Evolutionary conservation across 2,329 filamentous ascomycete genomes (phyloP).

Genomic region (Catunica adiposa): DNA sequence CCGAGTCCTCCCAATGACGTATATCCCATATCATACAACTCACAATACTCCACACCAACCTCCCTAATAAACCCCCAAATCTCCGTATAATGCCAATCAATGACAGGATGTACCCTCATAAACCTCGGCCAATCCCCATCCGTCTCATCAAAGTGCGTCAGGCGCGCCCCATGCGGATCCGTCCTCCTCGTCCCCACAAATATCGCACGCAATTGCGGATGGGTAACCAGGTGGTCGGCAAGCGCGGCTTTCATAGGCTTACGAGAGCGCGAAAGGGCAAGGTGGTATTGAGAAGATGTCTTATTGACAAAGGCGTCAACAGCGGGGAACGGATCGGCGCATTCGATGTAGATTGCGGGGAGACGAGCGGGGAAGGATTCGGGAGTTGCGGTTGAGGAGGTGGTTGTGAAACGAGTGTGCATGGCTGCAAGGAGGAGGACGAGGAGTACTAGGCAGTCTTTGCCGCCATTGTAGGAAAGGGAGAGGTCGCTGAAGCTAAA

Average conservation of each 20-base stretch:
- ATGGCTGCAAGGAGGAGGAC: constrained; percentile 63
- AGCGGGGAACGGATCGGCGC: constrained; percentile 65
- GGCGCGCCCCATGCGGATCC: constrained; percentile 67
- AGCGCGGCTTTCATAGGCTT: constrained; percentile 90
- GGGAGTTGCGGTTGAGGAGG: constrained; percentile 16
- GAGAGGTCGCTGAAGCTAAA: constrained; percentile 12
- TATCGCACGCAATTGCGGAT: constrained; percentile 49
- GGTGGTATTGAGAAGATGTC: constrained; percentile 88
- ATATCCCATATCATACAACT: constrained; percentile 73
- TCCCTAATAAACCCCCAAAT: constrained; percentile 82
- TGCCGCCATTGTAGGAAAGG: constrained; percentile 83
- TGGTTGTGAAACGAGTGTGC: constrained; percentile 23
- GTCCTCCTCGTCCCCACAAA: constrained; percentile 80
- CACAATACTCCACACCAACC: constrained; percentile 67
- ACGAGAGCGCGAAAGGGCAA: constrained; percentile 65
- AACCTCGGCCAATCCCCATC: constrained; percentile 83
- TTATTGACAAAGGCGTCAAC: constrained; percentile 89
- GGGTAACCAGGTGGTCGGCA: constrained; percentile 70
- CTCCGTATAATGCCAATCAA: constrained; percentile 93
- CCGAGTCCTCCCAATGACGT: constrained; percentile 80
- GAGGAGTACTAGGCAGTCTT: constrained; percentile 65
- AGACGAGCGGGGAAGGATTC: constrained; percentile 30
- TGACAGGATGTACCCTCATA: constrained; percentile 85
- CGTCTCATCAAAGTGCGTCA: constrained; percentile 74
- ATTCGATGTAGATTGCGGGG: constrained; percentile 78